Evolutionary conservation across 2,329 filamentous ascomycete species (phyloP).

Genomic region (Hypoxylon sp.): DNA sequence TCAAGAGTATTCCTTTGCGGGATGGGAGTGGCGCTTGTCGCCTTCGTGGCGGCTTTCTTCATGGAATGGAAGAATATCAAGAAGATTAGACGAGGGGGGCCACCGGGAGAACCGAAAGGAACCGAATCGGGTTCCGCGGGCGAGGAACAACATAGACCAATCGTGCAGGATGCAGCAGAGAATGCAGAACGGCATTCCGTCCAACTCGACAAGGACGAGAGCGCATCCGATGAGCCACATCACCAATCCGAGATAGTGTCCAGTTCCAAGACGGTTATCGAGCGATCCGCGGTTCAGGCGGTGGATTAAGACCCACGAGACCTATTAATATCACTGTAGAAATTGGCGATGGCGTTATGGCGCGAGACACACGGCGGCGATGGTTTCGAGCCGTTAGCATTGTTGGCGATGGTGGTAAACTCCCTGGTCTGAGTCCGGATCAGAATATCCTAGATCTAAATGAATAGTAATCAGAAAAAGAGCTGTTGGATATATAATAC

Average conservation of each 20-base stretch:
- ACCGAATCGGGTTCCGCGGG: conserved; percentile 9
- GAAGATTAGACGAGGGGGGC: conserved; percentile 52
- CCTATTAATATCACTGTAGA: not conserved
- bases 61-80: conserved; percentile 75
- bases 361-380: conserved; percentile 1
- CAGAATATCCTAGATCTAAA: not conserved
- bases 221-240: conserved; percentile 17
- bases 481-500: conserved; percentile 1
- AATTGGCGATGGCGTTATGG: conserved; percentile 21
- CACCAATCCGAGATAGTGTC: conserved; percentile 3
- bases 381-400: conserved; percentile 2
- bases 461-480: not conserved
- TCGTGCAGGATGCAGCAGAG: conserved; percentile 4
- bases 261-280: conserved; percentile 14
- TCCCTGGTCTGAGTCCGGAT: not conserved
- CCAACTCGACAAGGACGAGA: conserved; percentile 22
- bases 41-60: conserved; percentile 64
- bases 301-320: not conserved
- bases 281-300: conserved; percentile 6
- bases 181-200: conserved; percentile 6
- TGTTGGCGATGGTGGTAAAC: not conserved
- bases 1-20: conserved; percentile 69
- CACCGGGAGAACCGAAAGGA: conserved; percentile 11
- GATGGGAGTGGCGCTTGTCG: conserved; percentile 65
- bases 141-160: conserved; percentile 16